Evolutionary conservation across 1,284 basidiomycete species (phyloP), one percentile per base, ranked within the genome.

Genomic region (Ceratobasidium sp.): DNA sequence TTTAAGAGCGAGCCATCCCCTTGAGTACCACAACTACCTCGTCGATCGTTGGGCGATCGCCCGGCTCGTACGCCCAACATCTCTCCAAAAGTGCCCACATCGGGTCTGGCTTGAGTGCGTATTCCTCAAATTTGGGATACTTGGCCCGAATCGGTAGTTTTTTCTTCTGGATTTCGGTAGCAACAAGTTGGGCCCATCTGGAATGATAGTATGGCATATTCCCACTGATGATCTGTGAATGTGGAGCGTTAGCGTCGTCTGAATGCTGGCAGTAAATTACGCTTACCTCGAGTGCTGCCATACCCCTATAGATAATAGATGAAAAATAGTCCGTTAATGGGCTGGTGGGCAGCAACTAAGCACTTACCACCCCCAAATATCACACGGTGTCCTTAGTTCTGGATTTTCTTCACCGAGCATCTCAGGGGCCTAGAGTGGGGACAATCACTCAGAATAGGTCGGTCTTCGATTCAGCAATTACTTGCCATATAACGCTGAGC

Each of bases 401-500:
- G 64, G 64, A 16, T 20, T 8, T 44, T 66, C 64, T 44, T 44
- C 64, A 12, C 6, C n/a, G n/a, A 66, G 46, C 64, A 66, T 10
- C 41, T 66, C 64, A 14, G 64, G 64, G 30, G 64, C 64, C 64
- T 66, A 66, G 7, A 64, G 8, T n/a, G 57, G 10, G 10, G 38
- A 41, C 33, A 16, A n/a, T 35, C 16, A 64, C 7, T n/a, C 27
- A 27, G 38, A 66, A 27, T 38, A 14, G 2, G 14, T 44, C 44
- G 23, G 41, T 48, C 8, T 20, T 44, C 44, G 41, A 8, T 48
- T 44, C 4, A n/a, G 64, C 5, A 12, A 66, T 12, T 14, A 48
- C 64, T 27, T 27, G 44, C 64, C 64, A 66, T 66, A 18, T 38
- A 66, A 14, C 64, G 64, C n/a, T 66, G 64, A 18, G 20, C 35